Evolutionary conservation across 139 green algal species (phyloP), one percentile per base, ranked within the genome.

Genomic region (Haematococcus sp.): DNA sequence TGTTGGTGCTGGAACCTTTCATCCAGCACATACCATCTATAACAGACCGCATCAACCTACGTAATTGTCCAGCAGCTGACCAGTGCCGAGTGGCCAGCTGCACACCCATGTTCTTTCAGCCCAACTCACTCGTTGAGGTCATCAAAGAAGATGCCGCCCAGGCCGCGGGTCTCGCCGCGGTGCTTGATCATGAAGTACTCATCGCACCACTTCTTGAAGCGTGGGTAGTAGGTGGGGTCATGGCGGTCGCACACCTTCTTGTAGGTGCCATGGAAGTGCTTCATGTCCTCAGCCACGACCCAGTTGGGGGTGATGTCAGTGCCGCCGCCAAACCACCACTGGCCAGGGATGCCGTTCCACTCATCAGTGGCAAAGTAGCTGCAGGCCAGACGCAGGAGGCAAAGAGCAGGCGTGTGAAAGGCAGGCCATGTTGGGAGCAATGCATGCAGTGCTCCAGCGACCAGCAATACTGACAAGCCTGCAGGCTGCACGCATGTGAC

Each of bases 251-350:
- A 99, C 30, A 96, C 88, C 33, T 87, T 70, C 87, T 98, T 98
- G 87, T 97, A 96, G 0, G 77, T 87, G 44, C 90, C 88, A 70
- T 99, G 96, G 86, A 99, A 99, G 90, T 99, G 96, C 75, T 89
- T 87, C 87, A 98, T 92, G 86, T 99, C 96, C 73, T 98, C 96
- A 27, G 90, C 77, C 43, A 92, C 88, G 0, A 99, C 61, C 80
- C 97, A 99, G 55, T 59, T 87, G 27, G 96, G 96, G 19, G 96
- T 99, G 86, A 99, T 96, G 83, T 99, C 96, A 31, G 93, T 99
- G 79, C 96, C 96, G 64, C 96, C 96, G 32, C 96, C 96, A 84
- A 99, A 99, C 96, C 96, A 99, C 96, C 96, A 99, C 80, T 97
- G 94, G 58, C 78, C 88, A 20, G 86, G 95, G 61, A 97, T 81